Percentiles rank a stretch among this genome's conserved stretches.
Conservation (phyloP, 352 stramenopile species). For the Phytophthora pseudosyringae region DNA sequence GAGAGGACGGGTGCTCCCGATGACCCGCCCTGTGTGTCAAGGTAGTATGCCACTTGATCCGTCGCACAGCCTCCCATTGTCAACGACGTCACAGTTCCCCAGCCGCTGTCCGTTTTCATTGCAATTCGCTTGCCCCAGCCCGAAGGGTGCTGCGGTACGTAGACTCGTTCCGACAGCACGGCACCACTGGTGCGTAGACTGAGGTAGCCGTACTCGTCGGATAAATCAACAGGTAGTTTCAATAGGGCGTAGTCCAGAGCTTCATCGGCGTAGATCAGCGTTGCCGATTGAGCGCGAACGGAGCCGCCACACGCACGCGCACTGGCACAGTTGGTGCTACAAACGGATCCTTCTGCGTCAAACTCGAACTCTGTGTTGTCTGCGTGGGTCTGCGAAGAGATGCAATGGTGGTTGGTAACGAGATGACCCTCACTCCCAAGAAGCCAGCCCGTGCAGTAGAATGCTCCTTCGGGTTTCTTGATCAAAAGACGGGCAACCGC, state of each 20-base stretch:
- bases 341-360: conserved; percentile 45
- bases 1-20: conserved; percentile 75
- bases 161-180: conserved; percentile 52
- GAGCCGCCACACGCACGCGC: conserved; percentile 46
- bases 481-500: conserved; percentile 65
- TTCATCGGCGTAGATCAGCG: conserved; percentile 43
- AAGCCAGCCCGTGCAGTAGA: conserved; percentile 80
- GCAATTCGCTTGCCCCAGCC: conserved; percentile 78
- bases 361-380: conserved; percentile 75
- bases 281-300: conserved; percentile 34
- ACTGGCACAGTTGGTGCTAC: conserved; percentile 38
- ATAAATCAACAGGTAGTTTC: conserved; percentile 56
- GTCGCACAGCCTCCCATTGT: conserved; percentile 44
- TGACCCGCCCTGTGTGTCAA: conserved; percentile 76
- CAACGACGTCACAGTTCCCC: conserved; percentile 53
- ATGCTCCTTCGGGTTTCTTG: conserved; percentile 54
- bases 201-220: conserved; percentile 58
- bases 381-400: conserved; percentile 48
- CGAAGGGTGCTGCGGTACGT: conserved; percentile 63
- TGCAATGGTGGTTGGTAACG: conserved; percentile 85
- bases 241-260: conserved; percentile 72
- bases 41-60: conserved; percentile 69
- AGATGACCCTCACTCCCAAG: conserved; percentile 75
- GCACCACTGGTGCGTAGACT: conserved; percentile 51
- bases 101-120: conserved; percentile 49